Conservation (phyloP, 495 filamentous ascomycete genomes). For the Hypomontagnella submonticulosa region DNA sequence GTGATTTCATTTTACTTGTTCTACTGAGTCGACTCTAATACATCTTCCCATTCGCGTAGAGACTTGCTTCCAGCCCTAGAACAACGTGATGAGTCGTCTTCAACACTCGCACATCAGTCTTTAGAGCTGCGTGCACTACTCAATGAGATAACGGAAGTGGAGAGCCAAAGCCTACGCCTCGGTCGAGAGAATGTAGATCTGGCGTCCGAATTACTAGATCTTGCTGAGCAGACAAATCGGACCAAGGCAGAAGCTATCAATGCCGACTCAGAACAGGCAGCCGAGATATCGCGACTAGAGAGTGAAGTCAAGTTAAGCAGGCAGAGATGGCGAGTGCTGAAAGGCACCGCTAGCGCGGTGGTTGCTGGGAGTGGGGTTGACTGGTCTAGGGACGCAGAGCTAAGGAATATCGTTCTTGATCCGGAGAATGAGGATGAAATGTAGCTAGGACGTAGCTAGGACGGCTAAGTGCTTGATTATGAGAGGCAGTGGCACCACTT, state of each 20-base stretch:
- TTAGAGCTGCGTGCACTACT: constrained; percentile 59
- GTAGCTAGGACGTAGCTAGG: background rate
- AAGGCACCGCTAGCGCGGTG: constrained; percentile 75
- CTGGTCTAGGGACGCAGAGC: constrained; percentile 77
- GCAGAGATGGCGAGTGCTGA: constrained; percentile 76
- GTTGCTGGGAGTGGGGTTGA: constrained; percentile 86
- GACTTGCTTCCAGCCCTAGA: constrained; percentile 72
- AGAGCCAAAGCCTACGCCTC: constrained; percentile 65
- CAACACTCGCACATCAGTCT: constrained; percentile 67
- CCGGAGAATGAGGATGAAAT: constrained; percentile 62
- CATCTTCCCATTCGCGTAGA: constrained; percentile 53
- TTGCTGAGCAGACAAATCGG: constrained; percentile 67
- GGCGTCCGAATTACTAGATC: constrained; percentile 66
- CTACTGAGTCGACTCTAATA: constrained; percentile 15
- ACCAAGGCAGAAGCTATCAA: constrained; percentile 60
- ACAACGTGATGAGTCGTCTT: constrained; percentile 72
- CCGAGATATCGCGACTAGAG: constrained; percentile 66
- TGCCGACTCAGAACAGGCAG: constrained; percentile 60
- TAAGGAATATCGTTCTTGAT: constrained; percentile 80
- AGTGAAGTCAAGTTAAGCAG: constrained; percentile 65
- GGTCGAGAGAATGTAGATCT: constrained; percentile 71
- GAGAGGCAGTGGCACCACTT: background rate
- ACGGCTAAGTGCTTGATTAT: too few species aligned
- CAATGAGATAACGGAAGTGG: constrained; percentile 62
- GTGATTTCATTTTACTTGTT: background rate